A percentile compares a stretch with the other conserved stretches of the same genome.
Conservation (phyloP, 768 basidiomycete species). For the Fomitopsis pulvina region DNA sequence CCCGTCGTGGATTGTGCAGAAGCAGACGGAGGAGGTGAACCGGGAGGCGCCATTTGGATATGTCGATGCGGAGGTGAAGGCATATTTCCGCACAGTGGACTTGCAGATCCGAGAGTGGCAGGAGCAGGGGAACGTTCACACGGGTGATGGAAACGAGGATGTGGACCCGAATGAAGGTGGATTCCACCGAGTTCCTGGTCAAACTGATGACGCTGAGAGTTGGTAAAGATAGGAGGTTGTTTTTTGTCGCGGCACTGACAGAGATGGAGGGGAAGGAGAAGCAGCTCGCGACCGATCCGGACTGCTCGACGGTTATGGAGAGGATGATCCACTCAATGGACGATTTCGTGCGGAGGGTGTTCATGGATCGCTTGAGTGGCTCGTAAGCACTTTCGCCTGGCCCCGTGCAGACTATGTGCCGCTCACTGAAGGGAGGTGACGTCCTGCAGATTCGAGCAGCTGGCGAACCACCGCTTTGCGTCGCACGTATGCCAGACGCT, state of each 20-base stretch:
- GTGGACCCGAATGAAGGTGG: slow-evolving; percentile 68
- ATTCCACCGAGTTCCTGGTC: slow-evolving; percentile 9
- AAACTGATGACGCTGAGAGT: not conserved
- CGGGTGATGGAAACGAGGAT: slow-evolving; percentile 36
- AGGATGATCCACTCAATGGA: slow-evolving; percentile 91
- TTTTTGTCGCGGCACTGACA: slow-evolving; percentile 50
- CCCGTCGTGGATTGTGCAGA: slow-evolving; percentile 68
- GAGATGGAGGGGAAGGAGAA: slow-evolving; percentile 89
- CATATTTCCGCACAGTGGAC: slow-evolving; percentile 88
- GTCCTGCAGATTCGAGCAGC: slow-evolving; percentile 55
- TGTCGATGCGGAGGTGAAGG: slow-evolving; percentile 85
- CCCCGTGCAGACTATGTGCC: not conserved
- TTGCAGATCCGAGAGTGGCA: slow-evolving; percentile 87
- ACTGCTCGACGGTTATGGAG: slow-evolving; percentile 87
- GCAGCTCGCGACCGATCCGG: slow-evolving; percentile 86
- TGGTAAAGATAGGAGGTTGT: slow-evolving; percentile 13
- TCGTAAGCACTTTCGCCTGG: slow-evolving; percentile 71
- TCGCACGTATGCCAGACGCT: slow-evolving; percentile 95
- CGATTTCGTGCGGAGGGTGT: slow-evolving; percentile 89
- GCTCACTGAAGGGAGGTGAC: slow-evolving; percentile 5
- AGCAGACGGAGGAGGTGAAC: slow-evolving; percentile 34
- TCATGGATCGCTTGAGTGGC: slow-evolving; percentile 80
- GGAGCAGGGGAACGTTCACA: slow-evolving; percentile 38
- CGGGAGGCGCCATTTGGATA: slow-evolving; percentile 83
- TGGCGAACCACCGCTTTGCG: slow-evolving; percentile 80